Percentiles rank a stretch among this genome's conserved stretches.
Conservation (phyloP, 2,329 filamentous ascomycete species). For the Fusarium camptoceras region DNA sequence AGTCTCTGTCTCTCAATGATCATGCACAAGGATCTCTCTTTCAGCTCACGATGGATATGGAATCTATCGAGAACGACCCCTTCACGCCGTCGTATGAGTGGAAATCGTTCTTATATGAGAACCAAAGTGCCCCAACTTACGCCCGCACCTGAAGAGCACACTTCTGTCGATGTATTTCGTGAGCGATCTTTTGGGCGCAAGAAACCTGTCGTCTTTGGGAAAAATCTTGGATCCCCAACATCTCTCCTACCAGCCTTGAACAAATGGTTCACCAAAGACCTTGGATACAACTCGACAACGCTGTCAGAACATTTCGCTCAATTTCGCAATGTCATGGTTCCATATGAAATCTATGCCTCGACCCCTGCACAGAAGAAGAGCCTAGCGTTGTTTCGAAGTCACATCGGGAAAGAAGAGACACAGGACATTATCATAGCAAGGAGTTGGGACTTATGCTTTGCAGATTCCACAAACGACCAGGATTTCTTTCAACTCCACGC, state of each 20-base stretch:
- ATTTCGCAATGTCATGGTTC: conserved; percentile 50
- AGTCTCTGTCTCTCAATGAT: not conserved
- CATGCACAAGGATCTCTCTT: conserved; percentile 26
- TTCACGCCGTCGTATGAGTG: conserved; percentile 6
- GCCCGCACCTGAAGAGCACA: conserved; percentile 11
- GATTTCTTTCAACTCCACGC: conserved; percentile 69
- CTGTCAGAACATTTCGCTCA: conserved; percentile 48
- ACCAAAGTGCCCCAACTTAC: conserved; percentile 3
- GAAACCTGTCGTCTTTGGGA: conserved; percentile 62
- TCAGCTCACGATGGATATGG: conserved; percentile 30
- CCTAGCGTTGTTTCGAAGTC: conserved; percentile 46
- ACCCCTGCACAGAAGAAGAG: conserved; percentile 29
- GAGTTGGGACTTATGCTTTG: conserved; percentile 47
- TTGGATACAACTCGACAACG: conserved; percentile 15
- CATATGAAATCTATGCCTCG: conserved; percentile 55
- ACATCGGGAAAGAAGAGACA: conserved; percentile 43
- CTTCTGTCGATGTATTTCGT: conserved; percentile 61
- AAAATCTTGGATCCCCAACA: conserved; percentile 53
- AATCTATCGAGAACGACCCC: conserved; percentile 23
- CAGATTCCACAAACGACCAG: conserved; percentile 39
- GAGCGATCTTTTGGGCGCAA: conserved; percentile 64
- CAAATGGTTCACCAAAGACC: conserved; percentile 67
- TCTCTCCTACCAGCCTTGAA: conserved; percentile 61
- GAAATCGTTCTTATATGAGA: not conserved
- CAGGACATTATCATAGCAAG: conserved; percentile 49